Evolutionary conservation across 495 filamentous ascomycete species (phyloP), one percentile per base, ranked within the genome.

Genomic region (Aspergillus panamensis): DNA sequence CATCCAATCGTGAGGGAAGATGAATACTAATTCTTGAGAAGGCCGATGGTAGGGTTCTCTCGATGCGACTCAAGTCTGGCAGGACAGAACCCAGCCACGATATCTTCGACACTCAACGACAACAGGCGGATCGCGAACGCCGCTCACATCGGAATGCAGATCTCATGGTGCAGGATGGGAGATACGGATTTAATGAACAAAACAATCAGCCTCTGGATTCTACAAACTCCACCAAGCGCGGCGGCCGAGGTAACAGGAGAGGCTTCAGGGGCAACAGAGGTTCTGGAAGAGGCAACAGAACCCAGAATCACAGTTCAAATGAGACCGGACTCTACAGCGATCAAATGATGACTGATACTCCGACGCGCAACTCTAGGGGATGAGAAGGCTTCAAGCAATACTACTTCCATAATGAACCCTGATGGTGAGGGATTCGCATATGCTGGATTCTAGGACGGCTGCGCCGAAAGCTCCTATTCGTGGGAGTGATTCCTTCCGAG

Each of bases 1-100:
- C 43, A 42, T 17, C 3, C 14, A 39, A 3, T 39, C 10, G 25
- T 39, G 25, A 20, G 30, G 29, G 54, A 56, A 21, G 17, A 25
- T 52, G 58, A 55, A 32, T 25, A 40, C 69, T 77, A 62, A 75
- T 54, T 20, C 12, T 16, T 14, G 13, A 20, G 40, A 59, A 96
- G 91, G 92, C 92, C 53, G 92, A 96, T 62, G 90, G 92, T n/a
- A 81, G 90, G 54, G 66, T 91, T 10, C 79, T 98, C 6, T 81
- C 85, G 45, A 84, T 98, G 55, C 89, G 86, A 61, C 75, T 87
- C 62, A 92, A 91, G 58, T 66, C 76, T 12, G 69, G 76, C 16
- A 76, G n/a, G 7, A 3, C 13, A 7, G 25, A 76, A 16, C 43
- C 74, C 25, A 51, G 53, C 53, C 65, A 64, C 16, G 68, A 73